Base-by-base conservation (phyloP, 352 stramenopile species). In the Phytophthora europaea region DNA sequence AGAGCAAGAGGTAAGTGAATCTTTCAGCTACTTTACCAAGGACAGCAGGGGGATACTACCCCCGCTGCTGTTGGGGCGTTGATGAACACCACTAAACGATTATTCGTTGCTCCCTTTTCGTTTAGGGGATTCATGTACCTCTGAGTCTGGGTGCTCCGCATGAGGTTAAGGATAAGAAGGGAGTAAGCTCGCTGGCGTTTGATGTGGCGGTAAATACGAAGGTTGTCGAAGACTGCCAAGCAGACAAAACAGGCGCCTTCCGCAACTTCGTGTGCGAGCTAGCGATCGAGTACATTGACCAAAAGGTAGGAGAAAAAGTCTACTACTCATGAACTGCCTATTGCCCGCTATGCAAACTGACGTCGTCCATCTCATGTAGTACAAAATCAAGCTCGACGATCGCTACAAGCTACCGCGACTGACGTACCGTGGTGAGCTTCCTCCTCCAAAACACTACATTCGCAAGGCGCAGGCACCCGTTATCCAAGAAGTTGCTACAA, bases 241-340 rank as follows among this genome's bases (percentile, higher is more conserved):
- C 60, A 16, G 89, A 95, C 72, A 87, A 80, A 66, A 89, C 82
- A 1, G 89, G 87, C 1, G 61, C 87, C 16, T 94, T 95, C 34
- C 84, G 87, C 38, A 89, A 94, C 59, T 95, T 95, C 80, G 84
- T 95, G 40, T 95, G 89, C 58, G 84, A 95, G 45, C 53, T 95
- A 9, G 85, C 89, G 26, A 87, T 94, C 53, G 82, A 95, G 56
- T 94, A 94, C 64, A 88, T 95, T 34, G 84, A 92, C 50, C 84
- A 93, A 65, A 95, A 95, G 81, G 85, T 93, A 73, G 10, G 28
- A 2, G 16, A 12, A 8, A 22, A 2, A 4, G 16, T 40, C 34
- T 28, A 20, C 16, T 50, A 1, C 43, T 10, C 5, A n/a, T 40
- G 12, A 15, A 43, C 36, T 43, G 15, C 12, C 36, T 18, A 43